phyloP scores from a whole-genome alignment of 345 rosid species.

The Boechera divaricarpa region DNA sequence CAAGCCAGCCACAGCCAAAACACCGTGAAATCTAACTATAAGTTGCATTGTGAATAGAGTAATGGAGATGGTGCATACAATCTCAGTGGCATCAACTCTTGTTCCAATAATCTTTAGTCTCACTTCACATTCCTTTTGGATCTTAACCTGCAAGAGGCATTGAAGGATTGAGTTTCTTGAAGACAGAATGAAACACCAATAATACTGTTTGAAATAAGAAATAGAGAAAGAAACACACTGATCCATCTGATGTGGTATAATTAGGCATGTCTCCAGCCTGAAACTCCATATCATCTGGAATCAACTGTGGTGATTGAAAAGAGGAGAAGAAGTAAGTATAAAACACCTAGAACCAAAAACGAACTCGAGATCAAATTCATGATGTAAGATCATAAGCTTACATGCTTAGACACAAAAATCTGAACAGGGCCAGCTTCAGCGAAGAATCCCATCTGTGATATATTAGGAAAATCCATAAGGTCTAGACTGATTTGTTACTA shows the following conservation, averaged over 20 bases:
- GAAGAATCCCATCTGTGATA: slow-evolving; percentile 87
- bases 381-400: slow-evolving; percentile 46
- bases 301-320: slow-evolving; percentile 55
- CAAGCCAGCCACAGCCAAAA: neutral
- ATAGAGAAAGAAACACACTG: slow-evolving; percentile 51
- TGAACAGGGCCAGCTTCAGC: slow-evolving; percentile 99
- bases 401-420: slow-evolving; percentile 94
- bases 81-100: slow-evolving; percentile 90
- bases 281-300: slow-evolving; percentile 97
- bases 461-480: neutral
- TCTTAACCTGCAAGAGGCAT: slow-evolving; percentile 67
- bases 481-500: neutral
- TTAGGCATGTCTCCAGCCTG: slow-evolving; percentile 94
- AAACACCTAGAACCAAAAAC: neutral
- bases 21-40: neutral
- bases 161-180: slow-evolving; percentile 20
- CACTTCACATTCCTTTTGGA: slow-evolving; percentile 93
- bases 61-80: slow-evolving; percentile 51
- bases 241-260: slow-evolving; percentile 90
- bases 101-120: slow-evolving; percentile 92
- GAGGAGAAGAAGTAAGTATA: slow-evolving; percentile 1
- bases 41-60: slow-evolving; percentile 22
- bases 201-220: neutral
- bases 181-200: slow-evolving; percentile 1
- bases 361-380: neutral